phyloP scores from a whole-genome alignment of 2,329 filamentous ascomycete species.

The Beauveria brongniartii region DNA sequence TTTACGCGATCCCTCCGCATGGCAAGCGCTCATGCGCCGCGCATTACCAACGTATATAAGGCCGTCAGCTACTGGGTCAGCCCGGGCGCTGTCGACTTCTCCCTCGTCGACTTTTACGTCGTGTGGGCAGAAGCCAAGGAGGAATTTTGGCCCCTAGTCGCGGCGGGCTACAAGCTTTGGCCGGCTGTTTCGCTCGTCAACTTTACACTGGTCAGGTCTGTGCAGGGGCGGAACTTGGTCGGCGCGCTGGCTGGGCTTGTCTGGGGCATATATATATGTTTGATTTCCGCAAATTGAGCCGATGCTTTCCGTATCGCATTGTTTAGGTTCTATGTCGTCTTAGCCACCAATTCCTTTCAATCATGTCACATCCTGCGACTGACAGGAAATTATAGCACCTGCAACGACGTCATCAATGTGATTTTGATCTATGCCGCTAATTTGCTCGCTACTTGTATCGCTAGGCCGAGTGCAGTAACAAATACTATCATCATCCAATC shows the following conservation, averaged over 20 bases:
- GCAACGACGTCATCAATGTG: neutral
- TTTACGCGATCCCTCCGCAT: conserved; percentile 50
- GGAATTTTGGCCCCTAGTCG: conserved; percentile 57
- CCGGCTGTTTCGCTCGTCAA: conserved; percentile 62
- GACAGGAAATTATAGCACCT: neutral
- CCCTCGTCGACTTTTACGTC: conserved; percentile 33
- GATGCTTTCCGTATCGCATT: neutral
- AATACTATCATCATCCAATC: neutral
- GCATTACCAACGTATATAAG: conserved; percentile 27
- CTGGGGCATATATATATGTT: conserved; percentile 70
- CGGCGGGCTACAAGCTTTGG: conserved; percentile 63
- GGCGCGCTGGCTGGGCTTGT: conserved; percentile 63
- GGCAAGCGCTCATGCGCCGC: conserved; percentile 36
- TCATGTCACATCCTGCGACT: neutral
- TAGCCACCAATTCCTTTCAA: neutral
- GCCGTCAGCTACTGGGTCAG: conserved; percentile 28
- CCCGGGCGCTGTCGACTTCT: conserved; percentile 35
- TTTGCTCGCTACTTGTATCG: neutral
- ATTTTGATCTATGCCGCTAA: neutral
- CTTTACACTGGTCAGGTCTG: conserved; percentile 61
- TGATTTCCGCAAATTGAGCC: conserved; percentile 37
- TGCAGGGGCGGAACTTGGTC: conserved; percentile 61
- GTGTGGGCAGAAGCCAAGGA: conserved; percentile 36
- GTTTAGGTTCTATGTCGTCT: neutral
- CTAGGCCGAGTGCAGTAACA: neutral